Percentiles rank a stretch among this genome's conserved stretches.
Evolutionary conservation across 345 rosid genomes (phyloP).

Genomic region (Tarenaya hassleriana): DNA sequence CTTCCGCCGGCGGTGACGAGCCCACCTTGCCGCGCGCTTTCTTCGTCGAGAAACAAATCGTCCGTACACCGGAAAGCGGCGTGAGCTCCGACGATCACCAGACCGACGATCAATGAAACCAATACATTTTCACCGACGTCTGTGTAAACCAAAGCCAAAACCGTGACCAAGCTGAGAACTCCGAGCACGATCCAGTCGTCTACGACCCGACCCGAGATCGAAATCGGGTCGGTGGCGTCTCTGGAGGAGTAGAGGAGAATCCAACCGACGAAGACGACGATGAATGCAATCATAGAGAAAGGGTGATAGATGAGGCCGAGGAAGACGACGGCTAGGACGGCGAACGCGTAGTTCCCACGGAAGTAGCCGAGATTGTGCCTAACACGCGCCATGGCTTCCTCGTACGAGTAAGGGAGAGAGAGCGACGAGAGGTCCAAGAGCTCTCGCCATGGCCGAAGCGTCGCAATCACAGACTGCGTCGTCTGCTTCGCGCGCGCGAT

Average conservation of each 20-base stretch:
- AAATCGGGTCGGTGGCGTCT: constrained; percentile 42
- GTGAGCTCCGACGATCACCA: constrained; percentile 53
- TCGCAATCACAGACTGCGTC: constrained; percentile 36
- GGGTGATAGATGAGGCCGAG: constrained; percentile 80
- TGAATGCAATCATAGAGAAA: constrained; percentile 56
- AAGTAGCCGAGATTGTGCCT: constrained; percentile 52
- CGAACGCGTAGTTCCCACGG: constrained; percentile 65
- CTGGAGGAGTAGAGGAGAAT: constrained; percentile 65
- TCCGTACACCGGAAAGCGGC: constrained; percentile 53
- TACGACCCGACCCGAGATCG: constrained; percentile 34
- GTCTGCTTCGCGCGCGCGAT: constrained; percentile 46
- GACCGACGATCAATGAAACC: constrained; percentile 53
- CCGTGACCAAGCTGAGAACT: constrained; percentile 50
- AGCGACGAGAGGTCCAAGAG: constrained; percentile 40
- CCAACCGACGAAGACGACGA: constrained; percentile 62
- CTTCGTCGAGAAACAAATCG: constrained; percentile 72
- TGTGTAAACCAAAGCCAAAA: constrained; percentile 66
- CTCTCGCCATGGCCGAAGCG: constrained; percentile 84
- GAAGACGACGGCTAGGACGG: constrained; percentile 51
- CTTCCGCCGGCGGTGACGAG: constrained; percentile 54
- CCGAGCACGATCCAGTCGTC: constrained; percentile 56
- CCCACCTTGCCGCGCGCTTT: constrained; percentile 53
- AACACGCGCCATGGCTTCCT: constrained; percentile 53
- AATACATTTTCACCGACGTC: constrained; percentile 66
- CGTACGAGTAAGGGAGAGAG: constrained; percentile 48